A percentile compares a stretch with the other conserved stretches of the same genome.
phyloP scores from a whole-genome alignment of 2,329 filamentous ascomycete genomes.

The Albophoma yamanashiensis region DNA sequence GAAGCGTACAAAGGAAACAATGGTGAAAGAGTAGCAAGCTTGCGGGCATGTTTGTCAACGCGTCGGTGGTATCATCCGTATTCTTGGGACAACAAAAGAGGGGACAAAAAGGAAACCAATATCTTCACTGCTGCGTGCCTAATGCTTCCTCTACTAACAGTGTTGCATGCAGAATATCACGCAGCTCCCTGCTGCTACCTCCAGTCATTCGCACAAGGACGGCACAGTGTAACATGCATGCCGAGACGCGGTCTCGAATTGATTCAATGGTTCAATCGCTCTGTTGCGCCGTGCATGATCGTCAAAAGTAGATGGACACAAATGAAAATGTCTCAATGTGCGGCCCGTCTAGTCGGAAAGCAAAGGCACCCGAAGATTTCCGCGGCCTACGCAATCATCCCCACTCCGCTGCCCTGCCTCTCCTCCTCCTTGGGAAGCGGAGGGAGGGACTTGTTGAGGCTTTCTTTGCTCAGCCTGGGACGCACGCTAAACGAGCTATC shows the following conservation, averaged over 20 bases:
- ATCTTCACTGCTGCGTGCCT: background rate
- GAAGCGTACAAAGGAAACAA: background rate
- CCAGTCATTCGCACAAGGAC: background rate
- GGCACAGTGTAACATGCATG: background rate
- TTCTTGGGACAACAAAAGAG: constrained; percentile 19
- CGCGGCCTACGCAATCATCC: constrained; percentile 21
- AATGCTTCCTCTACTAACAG: background rate
- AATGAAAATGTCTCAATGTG: background rate
- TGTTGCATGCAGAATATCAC: background rate
- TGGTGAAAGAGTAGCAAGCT: constrained; percentile 6
- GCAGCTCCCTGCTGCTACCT: background rate
- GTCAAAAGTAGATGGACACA: constrained; percentile 6
- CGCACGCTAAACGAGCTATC: constrained; percentile 21
- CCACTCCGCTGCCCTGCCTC: constrained; percentile 14
- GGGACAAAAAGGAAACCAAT: constrained; percentile 9
- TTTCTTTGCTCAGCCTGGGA: constrained; percentile 38
- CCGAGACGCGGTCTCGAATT: background rate
- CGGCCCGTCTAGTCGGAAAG: constrained; percentile 1
- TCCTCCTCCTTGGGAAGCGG: constrained; percentile 35
- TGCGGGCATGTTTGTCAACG: constrained; percentile 22
- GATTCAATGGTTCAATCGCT: constrained; percentile 2
- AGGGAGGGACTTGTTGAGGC: constrained; percentile 50
- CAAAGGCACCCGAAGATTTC: constrained; percentile 8
- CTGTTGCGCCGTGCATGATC: constrained; percentile 2
- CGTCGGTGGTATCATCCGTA: constrained; percentile 33